These are phyloP conservation scores for Lanmaoa pseudosensibilis DNA, from an alignment of 768 basidiomycete species.

Conservation along the genomic window DNA sequence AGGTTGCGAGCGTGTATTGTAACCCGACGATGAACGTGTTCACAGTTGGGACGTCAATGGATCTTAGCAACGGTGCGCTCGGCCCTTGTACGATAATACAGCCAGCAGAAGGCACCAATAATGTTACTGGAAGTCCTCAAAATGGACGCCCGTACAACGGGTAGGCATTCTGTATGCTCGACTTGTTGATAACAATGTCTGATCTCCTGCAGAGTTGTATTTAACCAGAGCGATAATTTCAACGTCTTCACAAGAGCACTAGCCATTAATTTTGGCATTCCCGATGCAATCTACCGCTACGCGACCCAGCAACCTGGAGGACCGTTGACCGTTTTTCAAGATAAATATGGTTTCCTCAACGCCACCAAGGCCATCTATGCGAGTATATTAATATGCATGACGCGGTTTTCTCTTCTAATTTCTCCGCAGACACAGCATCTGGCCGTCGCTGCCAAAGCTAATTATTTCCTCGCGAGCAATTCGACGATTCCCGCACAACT, in stretches of 20 bases:
- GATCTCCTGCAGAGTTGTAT: slow-evolving; percentile 40
- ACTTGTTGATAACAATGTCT: not conserved
- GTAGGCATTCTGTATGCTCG: slow-evolving; percentile 34
- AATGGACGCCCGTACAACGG: slow-evolving; percentile 58
- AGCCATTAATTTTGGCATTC: slow-evolving; percentile 51
- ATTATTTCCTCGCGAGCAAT: slow-evolving; percentile 55
- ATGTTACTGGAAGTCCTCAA: slow-evolving; percentile 48
- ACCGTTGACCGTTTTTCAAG: slow-evolving; percentile 45
- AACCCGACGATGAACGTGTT: slow-evolving; percentile 47
- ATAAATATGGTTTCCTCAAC: slow-evolving; percentile 51
- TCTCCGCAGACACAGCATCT: slow-evolving; percentile 54
- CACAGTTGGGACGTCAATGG: slow-evolving; percentile 43
- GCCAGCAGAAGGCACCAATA: slow-evolving; percentile 42
- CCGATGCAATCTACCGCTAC: slow-evolving; percentile 58
- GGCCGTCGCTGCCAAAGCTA: slow-evolving; percentile 51
- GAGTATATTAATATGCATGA: slow-evolving; percentile 5
- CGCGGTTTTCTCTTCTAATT: not conserved
- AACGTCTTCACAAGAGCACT: slow-evolving; percentile 54
- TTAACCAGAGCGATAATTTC: slow-evolving; percentile 35
- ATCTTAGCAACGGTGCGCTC: slow-evolving; percentile 45
- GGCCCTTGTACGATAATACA: slow-evolving; percentile 35
- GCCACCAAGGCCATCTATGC: slow-evolving; percentile 43
- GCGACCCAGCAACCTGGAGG: slow-evolving; percentile 46
- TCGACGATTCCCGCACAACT: slow-evolving; percentile 39
- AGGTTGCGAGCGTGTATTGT: slow-evolving; percentile 59